Evolutionary conservation across 306 rosid genomes (phyloP).

Genomic region (Rosa lucieae): DNA sequence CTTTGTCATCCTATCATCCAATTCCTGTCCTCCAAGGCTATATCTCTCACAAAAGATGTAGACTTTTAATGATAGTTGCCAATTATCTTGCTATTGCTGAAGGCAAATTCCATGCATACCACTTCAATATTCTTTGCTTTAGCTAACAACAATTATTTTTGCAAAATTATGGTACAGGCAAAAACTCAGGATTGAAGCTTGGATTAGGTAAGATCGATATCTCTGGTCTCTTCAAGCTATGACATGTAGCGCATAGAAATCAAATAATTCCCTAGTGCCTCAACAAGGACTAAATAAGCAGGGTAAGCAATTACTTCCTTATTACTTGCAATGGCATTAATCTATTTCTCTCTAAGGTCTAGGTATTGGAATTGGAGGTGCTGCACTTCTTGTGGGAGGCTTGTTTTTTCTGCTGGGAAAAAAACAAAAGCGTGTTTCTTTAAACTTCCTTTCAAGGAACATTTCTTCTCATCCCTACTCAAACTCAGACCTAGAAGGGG

Average conservation of each 20-base stretch:
- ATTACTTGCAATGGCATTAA: no score
- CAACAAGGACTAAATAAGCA: neutral
- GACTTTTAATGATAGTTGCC: neutral
- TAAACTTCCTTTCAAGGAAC: constrained; percentile 20
- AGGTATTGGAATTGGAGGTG: constrained; percentile 21
- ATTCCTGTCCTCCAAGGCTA: neutral
- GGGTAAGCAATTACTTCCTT: no score
- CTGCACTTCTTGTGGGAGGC: neutral
- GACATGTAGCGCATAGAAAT: neutral
- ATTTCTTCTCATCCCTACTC: constrained; percentile 17
- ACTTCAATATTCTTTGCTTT: neutral
- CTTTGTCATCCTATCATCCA: neutral
- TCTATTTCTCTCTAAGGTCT: neutral
- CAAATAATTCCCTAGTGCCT: neutral
- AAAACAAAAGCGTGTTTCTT: constrained; percentile 13
- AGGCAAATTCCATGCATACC: neutral
- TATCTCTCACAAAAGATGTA: neutral
- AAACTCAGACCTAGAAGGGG: constrained; percentile 33
- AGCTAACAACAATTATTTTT: constrained; percentile 15
- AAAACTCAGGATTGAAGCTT: constrained; percentile 5
- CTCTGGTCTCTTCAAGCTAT: neutral
- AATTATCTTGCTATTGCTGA: neutral
- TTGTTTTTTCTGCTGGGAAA: constrained; percentile 2
- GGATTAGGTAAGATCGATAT: constrained; percentile 43
- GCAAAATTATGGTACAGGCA: constrained; percentile 25